These are phyloP conservation scores for Tilletiaria anomala DNA, from an alignment of 1,284 basidiomycete genomes.

Conservation along the genomic window DNA sequence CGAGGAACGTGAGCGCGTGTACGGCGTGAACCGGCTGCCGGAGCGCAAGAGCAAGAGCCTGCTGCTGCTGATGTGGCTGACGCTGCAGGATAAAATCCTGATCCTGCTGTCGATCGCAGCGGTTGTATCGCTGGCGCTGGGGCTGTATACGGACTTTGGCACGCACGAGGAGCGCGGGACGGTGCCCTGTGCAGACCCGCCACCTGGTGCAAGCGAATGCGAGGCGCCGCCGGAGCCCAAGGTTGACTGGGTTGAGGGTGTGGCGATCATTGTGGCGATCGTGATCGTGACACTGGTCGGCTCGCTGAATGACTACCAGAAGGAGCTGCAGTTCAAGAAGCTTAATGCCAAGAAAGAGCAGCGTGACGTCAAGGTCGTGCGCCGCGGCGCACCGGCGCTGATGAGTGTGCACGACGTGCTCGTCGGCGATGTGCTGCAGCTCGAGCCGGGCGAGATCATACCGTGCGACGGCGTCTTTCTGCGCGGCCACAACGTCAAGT, in stretches of 20 bases:
- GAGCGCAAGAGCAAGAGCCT: conserved; percentile 62
- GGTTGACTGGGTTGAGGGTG: conserved; percentile 92
- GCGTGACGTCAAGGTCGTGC: conserved; percentile 77
- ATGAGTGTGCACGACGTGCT: conserved; percentile 63
- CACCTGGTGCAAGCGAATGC: conserved; percentile 23
- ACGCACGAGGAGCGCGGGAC: conserved; percentile 46
- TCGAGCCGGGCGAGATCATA: conserved; percentile 89
- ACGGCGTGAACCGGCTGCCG: conserved; percentile 71
- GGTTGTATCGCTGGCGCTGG: conserved; percentile 78
- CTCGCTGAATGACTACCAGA: conserved; percentile 86
- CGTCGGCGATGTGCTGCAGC: conserved; percentile 77
- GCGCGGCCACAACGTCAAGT: conserved; percentile 79
- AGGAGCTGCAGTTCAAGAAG: conserved; percentile 82
- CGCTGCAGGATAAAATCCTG: conserved; percentile 86
- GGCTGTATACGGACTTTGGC: conserved; percentile 84
- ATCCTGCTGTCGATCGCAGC: conserved; percentile 81
- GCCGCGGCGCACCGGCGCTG: conserved; percentile 72
- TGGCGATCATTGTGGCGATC: conserved; percentile 85
- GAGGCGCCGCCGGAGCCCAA: conserved; percentile 10
- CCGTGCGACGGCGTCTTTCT: conserved; percentile 93
- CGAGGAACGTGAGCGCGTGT: conserved; percentile 44
- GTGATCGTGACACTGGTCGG: conserved; percentile 50
- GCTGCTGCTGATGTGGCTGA: conserved; percentile 76
- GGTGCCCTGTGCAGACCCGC: conserved; percentile 42
- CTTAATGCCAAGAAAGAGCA: conserved; percentile 94